A percentile compares a stretch with the other conserved stretches of the same genome.
Evolutionary conservation across 306 rosid genomes (phyloP).

Genomic region (Malus orientalis): DNA sequence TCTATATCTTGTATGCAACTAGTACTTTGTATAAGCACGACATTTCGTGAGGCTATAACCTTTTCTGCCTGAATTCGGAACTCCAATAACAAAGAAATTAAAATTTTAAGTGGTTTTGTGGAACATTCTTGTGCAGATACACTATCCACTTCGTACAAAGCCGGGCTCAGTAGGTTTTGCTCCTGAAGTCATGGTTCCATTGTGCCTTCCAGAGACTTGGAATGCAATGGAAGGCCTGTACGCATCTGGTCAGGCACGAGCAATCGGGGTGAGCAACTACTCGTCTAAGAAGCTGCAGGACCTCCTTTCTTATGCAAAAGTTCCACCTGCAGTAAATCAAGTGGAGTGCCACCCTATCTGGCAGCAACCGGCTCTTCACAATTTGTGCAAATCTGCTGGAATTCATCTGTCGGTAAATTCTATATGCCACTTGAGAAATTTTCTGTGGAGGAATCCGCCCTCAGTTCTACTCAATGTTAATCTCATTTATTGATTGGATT

Average conservation of each 20-base stretch:
- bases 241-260: conserved; percentile 61
- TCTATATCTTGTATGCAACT: conserved; percentile 53
- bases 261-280: conserved; percentile 69
- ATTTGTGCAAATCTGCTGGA: conserved; percentile 56
- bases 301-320: conserved; percentile 45
- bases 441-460: background rate
- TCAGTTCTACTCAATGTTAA: background rate
- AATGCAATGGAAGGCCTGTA: conserved; percentile 74
- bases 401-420: conserved; percentile 52
- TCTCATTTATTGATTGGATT: too few relatives aligned
- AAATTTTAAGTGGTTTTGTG: background rate
- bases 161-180: conserved; percentile 49
- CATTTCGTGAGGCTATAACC: background rate
- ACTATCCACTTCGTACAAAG: conserved; percentile 74
- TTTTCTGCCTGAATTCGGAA: background rate
- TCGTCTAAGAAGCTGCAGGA: conserved; percentile 72
- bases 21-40: conserved; percentile 1
- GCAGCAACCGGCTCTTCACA: conserved; percentile 36
- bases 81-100: background rate
- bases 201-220: conserved; percentile 70
- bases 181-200: conserved; percentile 54
- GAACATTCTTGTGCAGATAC: conserved; percentile 29
- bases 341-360: conserved; percentile 51
- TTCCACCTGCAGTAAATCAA: conserved; percentile 76
- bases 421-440: background rate